Conservation (phyloP, 176 grass and related monocot species). For the Carex scoparia region DNA sequence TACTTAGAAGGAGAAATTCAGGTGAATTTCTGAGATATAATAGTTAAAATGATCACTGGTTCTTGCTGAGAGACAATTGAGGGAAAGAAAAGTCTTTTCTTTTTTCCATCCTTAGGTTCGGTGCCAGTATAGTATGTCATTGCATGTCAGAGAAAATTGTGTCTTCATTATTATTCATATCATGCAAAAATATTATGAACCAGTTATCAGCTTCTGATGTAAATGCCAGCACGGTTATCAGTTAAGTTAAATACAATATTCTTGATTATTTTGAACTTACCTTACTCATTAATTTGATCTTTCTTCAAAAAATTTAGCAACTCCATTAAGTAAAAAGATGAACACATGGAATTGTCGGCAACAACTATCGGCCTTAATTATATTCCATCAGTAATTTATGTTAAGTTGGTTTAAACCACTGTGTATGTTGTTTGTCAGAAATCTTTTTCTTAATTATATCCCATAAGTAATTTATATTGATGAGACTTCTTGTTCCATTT, state of each 20-base stretch:
- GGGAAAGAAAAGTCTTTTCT: not conserved
- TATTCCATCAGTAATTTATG: not conserved
- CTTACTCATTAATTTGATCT: not conserved
- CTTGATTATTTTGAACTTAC: not conserved
- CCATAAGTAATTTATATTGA: too few relatives aligned
- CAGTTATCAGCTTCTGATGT: not conserved
- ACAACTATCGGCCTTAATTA: not conserved
- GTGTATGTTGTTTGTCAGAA: not conserved
- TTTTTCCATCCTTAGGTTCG: not conserved
- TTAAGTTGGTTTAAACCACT: not conserved
- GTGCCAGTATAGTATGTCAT: not conserved
- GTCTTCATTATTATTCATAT: not conserved
- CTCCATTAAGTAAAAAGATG: not conserved
- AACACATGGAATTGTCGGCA: not conserved
- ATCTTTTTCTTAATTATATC: too few relatives aligned
- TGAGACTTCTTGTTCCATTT: not conserved
- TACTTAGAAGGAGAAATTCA: not conserved
- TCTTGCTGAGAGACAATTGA: constrained; percentile 1
- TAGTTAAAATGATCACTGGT: not conserved
- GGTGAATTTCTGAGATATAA: not conserved
- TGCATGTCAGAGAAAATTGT: not conserved
- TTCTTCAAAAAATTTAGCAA: not conserved
- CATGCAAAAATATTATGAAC: not conserved
- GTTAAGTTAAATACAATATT: not conserved
- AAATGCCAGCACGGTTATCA: not conserved